A percentile compares a stretch with the other conserved stretches of the same genome.
These are phyloP conservation scores for Phialophora tarda DNA, from an alignment of 2,329 filamentous ascomycete genomes.

Conservation along the genomic window DNA sequence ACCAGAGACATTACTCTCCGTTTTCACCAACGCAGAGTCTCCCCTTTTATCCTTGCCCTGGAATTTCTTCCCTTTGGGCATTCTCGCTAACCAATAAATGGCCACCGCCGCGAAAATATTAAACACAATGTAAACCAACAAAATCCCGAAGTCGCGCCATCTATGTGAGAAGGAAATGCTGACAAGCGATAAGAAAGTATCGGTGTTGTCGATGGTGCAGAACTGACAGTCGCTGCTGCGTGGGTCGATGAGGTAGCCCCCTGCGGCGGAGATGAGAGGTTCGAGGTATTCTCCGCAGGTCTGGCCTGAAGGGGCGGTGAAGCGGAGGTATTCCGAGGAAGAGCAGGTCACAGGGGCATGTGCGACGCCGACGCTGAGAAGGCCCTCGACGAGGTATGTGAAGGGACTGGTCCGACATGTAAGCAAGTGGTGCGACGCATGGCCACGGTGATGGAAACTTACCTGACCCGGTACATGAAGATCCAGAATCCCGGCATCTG, in stretches of 20 bases:
- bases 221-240: slow-evolving; percentile 61
- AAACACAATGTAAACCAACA: slow-evolving; percentile 60
- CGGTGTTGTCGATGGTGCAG: slow-evolving; percentile 45
- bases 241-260: slow-evolving; percentile 61
- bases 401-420: slow-evolving; percentile 60
- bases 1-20: slow-evolving; percentile 14
- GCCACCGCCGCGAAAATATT: slow-evolving; percentile 57
- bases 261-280: slow-evolving; percentile 52
- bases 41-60: slow-evolving; percentile 50
- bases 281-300: slow-evolving; percentile 67
- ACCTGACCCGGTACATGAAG: slow-evolving; percentile 68
- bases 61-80: slow-evolving; percentile 52
- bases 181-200: slow-evolving; percentile 59
- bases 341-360: slow-evolving; percentile 70
- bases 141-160: slow-evolving; percentile 63
- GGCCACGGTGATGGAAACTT: background rate
- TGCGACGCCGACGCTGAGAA: slow-evolving; percentile 72
- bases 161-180: slow-evolving; percentile 51
- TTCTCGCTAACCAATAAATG: slow-evolving; percentile 61
- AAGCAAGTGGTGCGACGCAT: background rate
- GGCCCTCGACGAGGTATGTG: slow-evolving; percentile 77
- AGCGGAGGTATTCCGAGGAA: slow-evolving; percentile 68
- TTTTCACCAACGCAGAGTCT: slow-evolving; percentile 20
- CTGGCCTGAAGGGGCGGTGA: slow-evolving; percentile 63
- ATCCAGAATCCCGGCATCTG: slow-evolving; percentile 74